Evolutionary conservation across 306 rosid genomes (phyloP).

Genomic region (Prunus davidiana): DNA sequence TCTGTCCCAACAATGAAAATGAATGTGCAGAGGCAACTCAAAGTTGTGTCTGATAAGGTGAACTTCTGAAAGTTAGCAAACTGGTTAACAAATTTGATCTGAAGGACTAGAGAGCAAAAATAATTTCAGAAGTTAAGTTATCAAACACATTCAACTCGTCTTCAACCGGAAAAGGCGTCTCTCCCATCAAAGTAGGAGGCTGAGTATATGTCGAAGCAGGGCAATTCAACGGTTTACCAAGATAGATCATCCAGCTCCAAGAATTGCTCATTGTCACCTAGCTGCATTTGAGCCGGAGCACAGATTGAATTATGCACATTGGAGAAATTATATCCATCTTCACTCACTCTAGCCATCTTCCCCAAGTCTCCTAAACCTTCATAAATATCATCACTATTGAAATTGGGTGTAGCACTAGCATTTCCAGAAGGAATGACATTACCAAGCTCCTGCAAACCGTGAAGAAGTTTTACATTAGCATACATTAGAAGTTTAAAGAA

Average conservation of each 20-base stretch:
- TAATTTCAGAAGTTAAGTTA: background rate
- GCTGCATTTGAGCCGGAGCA: background rate
- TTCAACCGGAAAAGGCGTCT: background rate
- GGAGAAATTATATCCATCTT: conserved; percentile 10
- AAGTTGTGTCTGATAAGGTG: background rate
- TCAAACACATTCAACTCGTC: background rate
- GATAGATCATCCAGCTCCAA: conserved; percentile 62
- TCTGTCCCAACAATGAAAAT: background rate
- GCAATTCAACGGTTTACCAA: conserved; percentile 12
- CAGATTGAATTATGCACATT: conserved; percentile 3
- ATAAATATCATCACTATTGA: conserved; percentile 21
- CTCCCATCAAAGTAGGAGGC: background rate
- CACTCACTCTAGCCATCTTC: conserved; percentile 5
- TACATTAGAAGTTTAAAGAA: background rate
- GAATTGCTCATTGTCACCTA: background rate
- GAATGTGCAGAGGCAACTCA: background rate
- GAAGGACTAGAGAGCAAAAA: background rate
- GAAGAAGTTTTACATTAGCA: background rate
- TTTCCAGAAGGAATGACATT: conserved; percentile 8
- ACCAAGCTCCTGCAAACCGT: conserved; percentile 22
- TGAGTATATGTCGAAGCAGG: background rate
- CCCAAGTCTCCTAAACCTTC: conserved; percentile 31
- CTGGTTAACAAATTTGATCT: background rate
- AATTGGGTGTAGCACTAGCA: background rate
- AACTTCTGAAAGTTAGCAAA: background rate